Evolutionary conservation across 768 basidiomycete species (phyloP).

Genomic region (Pulveroboletus ravenelii): DNA sequence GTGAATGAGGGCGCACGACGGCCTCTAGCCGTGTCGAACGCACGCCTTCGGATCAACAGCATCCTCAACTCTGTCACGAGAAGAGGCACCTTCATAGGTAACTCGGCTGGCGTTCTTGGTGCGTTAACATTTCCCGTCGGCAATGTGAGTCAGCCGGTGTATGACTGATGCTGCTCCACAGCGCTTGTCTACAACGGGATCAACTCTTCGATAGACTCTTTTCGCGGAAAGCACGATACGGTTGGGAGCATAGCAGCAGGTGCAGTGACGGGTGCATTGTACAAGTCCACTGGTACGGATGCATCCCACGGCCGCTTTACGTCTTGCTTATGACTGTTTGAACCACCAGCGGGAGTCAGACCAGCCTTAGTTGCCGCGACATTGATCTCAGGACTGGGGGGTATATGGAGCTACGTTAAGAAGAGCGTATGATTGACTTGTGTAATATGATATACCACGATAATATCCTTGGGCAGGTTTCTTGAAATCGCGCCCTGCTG

Average conservation of each 20-base stretch:
- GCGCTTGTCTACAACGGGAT: constrained; percentile 94
- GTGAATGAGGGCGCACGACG: constrained; percentile 88
- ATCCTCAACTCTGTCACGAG: constrained; percentile 94
- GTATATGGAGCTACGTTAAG: constrained; percentile 94
- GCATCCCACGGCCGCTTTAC: constrained; percentile 29
- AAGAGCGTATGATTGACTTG: constrained; percentile 64
- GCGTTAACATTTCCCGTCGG: constrained; percentile 40
- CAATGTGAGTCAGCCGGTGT: constrained; percentile 26
- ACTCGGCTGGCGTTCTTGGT: constrained; percentile 98
- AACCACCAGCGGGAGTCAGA: constrained; percentile 76
- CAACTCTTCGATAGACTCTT: constrained; percentile 88
- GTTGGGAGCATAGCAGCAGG: constrained; percentile 91
- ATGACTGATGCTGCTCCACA: constrained; percentile 40
- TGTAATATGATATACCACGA: constrained; percentile 37
- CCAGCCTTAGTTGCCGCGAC: constrained; percentile 88
- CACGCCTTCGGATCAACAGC: constrained; percentile 91
- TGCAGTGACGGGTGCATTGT: constrained; percentile 83
- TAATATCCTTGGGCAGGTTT: constrained; percentile 45
- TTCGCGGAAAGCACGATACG: constrained; percentile 88
- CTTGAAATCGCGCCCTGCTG: constrained; percentile 7
- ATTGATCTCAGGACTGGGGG: constrained; percentile 84
- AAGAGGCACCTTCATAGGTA: constrained; percentile 96
- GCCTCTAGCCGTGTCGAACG: constrained; percentile 81
- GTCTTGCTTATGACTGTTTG: constrained; percentile 36
- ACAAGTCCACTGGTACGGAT: constrained; percentile 85